Percentiles rank a stretch among this genome's conserved stretches.
These are phyloP conservation scores for Malassezia slooffiae DNA, from an alignment of 1,284 basidiomycete species.

Conservation along the genomic window DNA sequence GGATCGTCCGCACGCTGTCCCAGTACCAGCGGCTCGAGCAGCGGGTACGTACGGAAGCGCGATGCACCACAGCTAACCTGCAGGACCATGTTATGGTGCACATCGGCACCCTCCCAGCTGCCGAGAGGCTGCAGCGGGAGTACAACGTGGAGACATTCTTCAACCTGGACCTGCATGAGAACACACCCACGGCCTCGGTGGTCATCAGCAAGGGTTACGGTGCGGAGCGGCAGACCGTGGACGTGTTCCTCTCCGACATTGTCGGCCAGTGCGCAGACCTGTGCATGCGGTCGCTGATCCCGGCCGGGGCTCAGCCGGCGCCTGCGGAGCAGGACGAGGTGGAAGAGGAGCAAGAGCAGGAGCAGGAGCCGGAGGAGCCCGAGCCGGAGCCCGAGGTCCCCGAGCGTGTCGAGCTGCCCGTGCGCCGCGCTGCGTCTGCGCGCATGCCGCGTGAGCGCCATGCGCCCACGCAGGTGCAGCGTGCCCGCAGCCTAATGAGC, in stretches of 20 bases:
- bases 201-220: neutral
- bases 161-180: neutral
- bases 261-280: conserved; percentile 7
- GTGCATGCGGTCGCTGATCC: conserved; percentile 3
- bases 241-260: neutral
- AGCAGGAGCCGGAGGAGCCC: neutral
- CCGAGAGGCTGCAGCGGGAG: neutral
- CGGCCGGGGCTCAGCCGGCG: conserved; percentile 14
- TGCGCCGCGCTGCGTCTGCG: conserved; percentile 5
- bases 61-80: too few relatives aligned
- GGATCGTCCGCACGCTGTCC: conserved; percentile 7
- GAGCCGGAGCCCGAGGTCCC: neutral
- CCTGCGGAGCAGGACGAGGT: conserved; percentile 12
- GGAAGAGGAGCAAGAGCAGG: neutral
- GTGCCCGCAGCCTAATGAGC: conserved; percentile 12
- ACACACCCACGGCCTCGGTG: neutral
- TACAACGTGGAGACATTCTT: neutral
- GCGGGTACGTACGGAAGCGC: neutral
- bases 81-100: neutral
- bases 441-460: conserved; percentile 3
- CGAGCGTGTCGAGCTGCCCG: neutral
- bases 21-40: conserved; percentile 8
- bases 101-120: neutral
- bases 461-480: too few relatives aligned
- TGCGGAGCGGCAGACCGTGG: neutral